Conservation (phyloP, 768 basidiomycete genomes). For the Suillus brevipes region DNA sequence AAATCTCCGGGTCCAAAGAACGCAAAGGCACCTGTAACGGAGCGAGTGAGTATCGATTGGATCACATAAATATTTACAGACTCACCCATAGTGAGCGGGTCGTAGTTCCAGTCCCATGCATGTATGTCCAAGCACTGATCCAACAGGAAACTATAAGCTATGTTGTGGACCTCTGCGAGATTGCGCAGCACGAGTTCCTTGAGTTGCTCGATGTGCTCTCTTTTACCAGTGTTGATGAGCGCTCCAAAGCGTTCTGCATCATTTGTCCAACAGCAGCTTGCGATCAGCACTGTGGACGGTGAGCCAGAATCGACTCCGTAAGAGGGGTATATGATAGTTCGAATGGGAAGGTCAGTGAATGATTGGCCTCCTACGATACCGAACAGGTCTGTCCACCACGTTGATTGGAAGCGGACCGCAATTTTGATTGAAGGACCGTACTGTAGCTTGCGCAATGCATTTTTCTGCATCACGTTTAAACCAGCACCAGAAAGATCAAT, state of each 20-base stretch:
- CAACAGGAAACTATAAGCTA: constrained; percentile 23
- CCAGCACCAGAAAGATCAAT: constrained; percentile 32
- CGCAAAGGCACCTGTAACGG: constrained; percentile 39
- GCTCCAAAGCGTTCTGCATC: constrained; percentile 41
- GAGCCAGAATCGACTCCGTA: constrained; percentile 28
- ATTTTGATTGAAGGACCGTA: constrained; percentile 44
- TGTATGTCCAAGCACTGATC: constrained; percentile 22
- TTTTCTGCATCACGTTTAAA: constrained; percentile 32
- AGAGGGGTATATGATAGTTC: constrained; percentile 46
- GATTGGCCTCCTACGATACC: constrained; percentile 43
- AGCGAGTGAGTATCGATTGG: not conserved
- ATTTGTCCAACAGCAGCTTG: constrained; percentile 41
- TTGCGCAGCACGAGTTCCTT: constrained; percentile 28
- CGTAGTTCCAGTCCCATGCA: constrained; percentile 37
- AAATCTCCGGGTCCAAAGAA: constrained; percentile 43
- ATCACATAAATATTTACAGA: not conserved
- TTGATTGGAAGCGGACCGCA: constrained; percentile 41
- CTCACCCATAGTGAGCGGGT: constrained; percentile 37
- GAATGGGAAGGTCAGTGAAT: constrained; percentile 42
- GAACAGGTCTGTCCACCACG: constrained; percentile 43
- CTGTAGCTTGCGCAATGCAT: constrained; percentile 38
- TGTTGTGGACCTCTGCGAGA: constrained; percentile 21
- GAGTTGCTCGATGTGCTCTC: constrained; percentile 17
- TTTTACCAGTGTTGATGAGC: constrained; percentile 23
- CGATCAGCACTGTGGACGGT: constrained; percentile 36